Evolutionary conservation across 176 grass and related monocot genomes (phyloP).

Genomic region (Puccinellia tenuiflora): DNA sequence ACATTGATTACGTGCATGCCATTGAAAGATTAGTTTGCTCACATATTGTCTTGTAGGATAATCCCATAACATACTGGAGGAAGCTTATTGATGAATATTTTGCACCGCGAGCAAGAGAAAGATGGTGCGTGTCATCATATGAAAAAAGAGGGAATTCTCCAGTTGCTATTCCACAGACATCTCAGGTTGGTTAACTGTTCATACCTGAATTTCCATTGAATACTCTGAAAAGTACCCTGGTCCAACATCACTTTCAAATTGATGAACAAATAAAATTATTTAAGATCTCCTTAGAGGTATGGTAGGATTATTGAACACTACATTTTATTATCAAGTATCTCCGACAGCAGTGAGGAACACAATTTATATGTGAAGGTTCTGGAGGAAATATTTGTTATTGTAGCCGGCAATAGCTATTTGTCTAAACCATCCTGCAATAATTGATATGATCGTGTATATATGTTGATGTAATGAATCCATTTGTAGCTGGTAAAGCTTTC

Average conservation of each 20-base stretch:
- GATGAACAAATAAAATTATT: background rate
- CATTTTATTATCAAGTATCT: background rate
- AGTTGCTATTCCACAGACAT: slow-evolving; percentile 52
- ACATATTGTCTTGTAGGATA: slow-evolving; percentile 43
- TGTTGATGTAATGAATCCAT: background rate
- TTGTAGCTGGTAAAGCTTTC: background rate
- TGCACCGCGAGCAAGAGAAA: slow-evolving; percentile 78
- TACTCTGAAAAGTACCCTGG: background rate
- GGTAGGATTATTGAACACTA: background rate
- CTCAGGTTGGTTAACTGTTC: slow-evolving; percentile 51
- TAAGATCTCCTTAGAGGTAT: background rate
- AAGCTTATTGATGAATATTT: slow-evolving; percentile 95
- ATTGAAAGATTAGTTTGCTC: slow-evolving; percentile 15
- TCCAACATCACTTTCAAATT: background rate
- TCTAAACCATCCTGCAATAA: background rate
- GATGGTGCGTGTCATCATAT: slow-evolving; percentile 91
- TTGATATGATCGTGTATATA: background rate
- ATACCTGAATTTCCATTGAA: background rate
- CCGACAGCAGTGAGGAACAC: background rate
- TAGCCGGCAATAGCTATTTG: background rate
- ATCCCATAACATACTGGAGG: slow-evolving; percentile 86
- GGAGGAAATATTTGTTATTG: background rate
- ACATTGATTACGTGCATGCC: background rate
- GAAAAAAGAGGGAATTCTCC: slow-evolving; percentile 73
- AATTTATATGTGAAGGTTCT: background rate